These are phyloP conservation scores for Durio zibethinus DNA, from an alignment of 345 rosid species.

Conservation along the genomic window DNA sequence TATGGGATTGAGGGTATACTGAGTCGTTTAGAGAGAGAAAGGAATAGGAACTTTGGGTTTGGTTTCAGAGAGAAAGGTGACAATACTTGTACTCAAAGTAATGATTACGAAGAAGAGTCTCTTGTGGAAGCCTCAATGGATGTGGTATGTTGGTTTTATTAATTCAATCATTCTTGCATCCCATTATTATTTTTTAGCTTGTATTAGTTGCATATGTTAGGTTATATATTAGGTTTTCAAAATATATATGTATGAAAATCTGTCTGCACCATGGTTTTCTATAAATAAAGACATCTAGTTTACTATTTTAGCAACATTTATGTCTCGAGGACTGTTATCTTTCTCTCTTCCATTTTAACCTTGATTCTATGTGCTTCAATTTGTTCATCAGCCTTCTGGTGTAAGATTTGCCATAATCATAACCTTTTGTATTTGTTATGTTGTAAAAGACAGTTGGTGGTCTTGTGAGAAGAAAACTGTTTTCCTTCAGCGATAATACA, in stretches of 20 bases:
- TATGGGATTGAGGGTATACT: slow-evolving; percentile 86
- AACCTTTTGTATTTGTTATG: slow-evolving; percentile 31
- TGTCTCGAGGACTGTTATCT: not conserved
- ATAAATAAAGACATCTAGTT: not conserved
- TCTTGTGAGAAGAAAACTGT: slow-evolving; percentile 26
- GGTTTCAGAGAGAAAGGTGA: slow-evolving; percentile 44
- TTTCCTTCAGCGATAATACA: slow-evolving; percentile 26
- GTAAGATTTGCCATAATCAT: slow-evolving; percentile 8
- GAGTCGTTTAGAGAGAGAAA: slow-evolving; percentile 74
- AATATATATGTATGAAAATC: not conserved
- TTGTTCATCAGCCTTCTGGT: not conserved
- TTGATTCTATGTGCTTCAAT: not conserved
- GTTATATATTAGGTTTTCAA: slow-evolving; percentile 6
- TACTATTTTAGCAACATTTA: not conserved
- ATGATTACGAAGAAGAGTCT: slow-evolving; percentile 30
- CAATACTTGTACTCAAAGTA: slow-evolving; percentile 25
- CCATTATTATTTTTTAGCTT: not conserved
- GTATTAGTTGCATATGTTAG: not conserved
- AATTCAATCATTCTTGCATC: not conserved
- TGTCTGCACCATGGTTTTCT: not conserved
- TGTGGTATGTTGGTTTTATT: slow-evolving; percentile 44
- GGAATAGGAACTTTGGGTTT: slow-evolving; percentile 61
- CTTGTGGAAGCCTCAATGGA: slow-evolving; percentile 31
- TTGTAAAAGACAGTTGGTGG: slow-evolving; percentile 66
- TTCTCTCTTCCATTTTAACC: not conserved